These are phyloP conservation scores for Aspergillus ostianus DNA, from an alignment of 495 filamentous ascomycete genomes.

Conservation along the genomic window DNA sequence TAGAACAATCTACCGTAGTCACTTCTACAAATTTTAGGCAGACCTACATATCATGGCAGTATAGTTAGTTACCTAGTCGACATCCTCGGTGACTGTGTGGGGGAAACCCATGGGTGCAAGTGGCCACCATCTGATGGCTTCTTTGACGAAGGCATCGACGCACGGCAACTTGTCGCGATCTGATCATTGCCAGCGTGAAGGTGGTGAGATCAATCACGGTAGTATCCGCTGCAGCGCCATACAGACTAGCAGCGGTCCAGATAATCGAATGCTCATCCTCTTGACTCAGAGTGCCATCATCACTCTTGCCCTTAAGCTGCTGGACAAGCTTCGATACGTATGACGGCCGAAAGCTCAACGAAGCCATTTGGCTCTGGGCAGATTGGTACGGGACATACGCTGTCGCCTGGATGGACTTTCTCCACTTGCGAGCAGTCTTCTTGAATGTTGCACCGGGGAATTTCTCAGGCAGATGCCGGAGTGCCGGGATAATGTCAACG, in stretches of 20 bases:
- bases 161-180: slow-evolving; percentile 9
- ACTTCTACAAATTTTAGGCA: too few relatives aligned
- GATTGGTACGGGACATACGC: background rate
- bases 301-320: background rate
- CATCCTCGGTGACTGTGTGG: slow-evolving; percentile 1
- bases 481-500: background rate
- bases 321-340: background rate
- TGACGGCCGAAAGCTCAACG: background rate
- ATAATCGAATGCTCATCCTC: background rate
- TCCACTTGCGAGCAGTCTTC: background rate
- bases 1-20: too few relatives aligned
- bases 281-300: background rate
- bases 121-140: slow-evolving; percentile 4
- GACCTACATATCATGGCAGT: too few relatives aligned
- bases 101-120: slow-evolving; percentile 4
- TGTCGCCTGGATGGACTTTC: background rate
- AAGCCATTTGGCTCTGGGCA: background rate
- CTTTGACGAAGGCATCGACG: slow-evolving; percentile 10
- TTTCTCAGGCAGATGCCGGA: background rate
- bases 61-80: too few relatives aligned
- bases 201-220: background rate
- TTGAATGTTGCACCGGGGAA: background rate
- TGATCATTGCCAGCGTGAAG: slow-evolving; percentile 5
- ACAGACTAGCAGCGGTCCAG: background rate
- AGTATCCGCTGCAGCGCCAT: background rate